These are phyloP conservation scores for Fusarium goolgardi DNA, from an alignment of 2,329 filamentous ascomycete genomes.

Conservation along the genomic window DNA sequence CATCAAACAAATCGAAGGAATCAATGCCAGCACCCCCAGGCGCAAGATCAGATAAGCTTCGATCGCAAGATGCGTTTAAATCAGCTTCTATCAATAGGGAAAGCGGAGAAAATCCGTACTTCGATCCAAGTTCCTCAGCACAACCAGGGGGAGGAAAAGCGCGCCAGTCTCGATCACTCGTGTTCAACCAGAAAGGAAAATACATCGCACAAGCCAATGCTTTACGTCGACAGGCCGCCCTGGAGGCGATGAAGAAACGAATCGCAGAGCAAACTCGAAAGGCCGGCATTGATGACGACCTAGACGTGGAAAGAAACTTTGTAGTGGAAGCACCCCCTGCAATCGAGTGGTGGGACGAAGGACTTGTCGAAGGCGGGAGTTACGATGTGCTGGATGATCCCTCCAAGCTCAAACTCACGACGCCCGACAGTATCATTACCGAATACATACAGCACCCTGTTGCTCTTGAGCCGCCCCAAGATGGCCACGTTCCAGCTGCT, in stretches of 20 bases:
- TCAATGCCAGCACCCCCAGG: slow-evolving; percentile 34
- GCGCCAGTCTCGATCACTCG: slow-evolving; percentile 78
- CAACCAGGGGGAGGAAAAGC: slow-evolving; percentile 68
- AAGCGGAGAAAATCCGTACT: slow-evolving; percentile 76
- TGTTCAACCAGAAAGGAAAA: slow-evolving; percentile 97
- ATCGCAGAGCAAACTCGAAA: slow-evolving; percentile 89
- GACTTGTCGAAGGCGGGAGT: slow-evolving; percentile 77
- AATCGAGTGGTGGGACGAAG: slow-evolving; percentile 98
- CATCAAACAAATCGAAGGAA: slow-evolving; percentile 54
- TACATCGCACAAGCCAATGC: slow-evolving; percentile 96
- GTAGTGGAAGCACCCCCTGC: slow-evolving; percentile 84
- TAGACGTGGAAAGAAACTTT: slow-evolving; percentile 90
- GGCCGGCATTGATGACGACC: slow-evolving; percentile 92
- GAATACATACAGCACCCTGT: slow-evolving; percentile 94
- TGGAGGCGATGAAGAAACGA: slow-evolving; percentile 94
- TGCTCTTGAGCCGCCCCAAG: slow-evolving; percentile 89
- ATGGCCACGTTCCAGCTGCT: slow-evolving; percentile 79
- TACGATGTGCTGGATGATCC: slow-evolving; percentile 78
- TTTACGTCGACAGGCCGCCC: slow-evolving; percentile 83
- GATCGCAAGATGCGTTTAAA: slow-evolving; percentile 34
- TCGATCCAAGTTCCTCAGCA: slow-evolving; percentile 74
- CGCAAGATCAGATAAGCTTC: slow-evolving; percentile 31
- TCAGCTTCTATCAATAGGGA: slow-evolving; percentile 32
- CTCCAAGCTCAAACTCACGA: slow-evolving; percentile 76
- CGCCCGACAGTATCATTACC: slow-evolving; percentile 87